Evolutionary conservation across 495 filamentous ascomycete genomes (phyloP), one percentile per base, ranked within the genome.

Genomic region (Penicillium malachiteum): DNA sequence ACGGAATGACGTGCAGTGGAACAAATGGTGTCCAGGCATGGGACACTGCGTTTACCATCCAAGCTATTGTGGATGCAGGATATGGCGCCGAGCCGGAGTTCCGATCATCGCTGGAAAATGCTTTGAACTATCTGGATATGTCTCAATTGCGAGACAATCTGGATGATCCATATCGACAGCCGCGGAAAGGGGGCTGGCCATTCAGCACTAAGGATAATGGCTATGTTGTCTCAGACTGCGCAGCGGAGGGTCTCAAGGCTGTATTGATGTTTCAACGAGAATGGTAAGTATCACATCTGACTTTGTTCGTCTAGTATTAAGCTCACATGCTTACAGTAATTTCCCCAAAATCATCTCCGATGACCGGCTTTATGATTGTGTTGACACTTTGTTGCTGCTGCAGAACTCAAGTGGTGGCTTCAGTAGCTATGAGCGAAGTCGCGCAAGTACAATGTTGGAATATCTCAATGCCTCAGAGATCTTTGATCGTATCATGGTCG

Each of bases 171-270:
- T 43, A 43, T 43, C 40, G 40, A 1, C 40, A 43, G 9, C 40
- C 40, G 7, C 40, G 40, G 14, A 43, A 43, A n/a, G 40, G 40
- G 3, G 40, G 40, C 13, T 43, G 40, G 40, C 40, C 40, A 43
- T 43, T 43, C 14, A 43, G 40, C 40, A 43, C 40, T n/a, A 43
- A 18, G 14, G 40, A 43, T 18, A 43, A 43, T 43, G 40, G 40
- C 17, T 43, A 43, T 43, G 14, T 43, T 18, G 40, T 43, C 7
- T 43, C 40, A 1, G 40, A 43, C 17, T 43, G 40, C 40, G 40
- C 40, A 12, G 40, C 40, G 14, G 40, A 43, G 40, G 40, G 40
- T 43, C 40, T 43, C 7, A 43, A 43, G 40, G 40, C 40, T 43
- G 40, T 43, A 1, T 16, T 43, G 14, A n/a, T 43, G 40, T 9